Percentiles rank a stretch among this genome's conserved stretches.
These are phyloP conservation scores for Phoenix dactylifera DNA, from an alignment of 176 grass and related monocot species.

Conservation along the genomic window DNA sequence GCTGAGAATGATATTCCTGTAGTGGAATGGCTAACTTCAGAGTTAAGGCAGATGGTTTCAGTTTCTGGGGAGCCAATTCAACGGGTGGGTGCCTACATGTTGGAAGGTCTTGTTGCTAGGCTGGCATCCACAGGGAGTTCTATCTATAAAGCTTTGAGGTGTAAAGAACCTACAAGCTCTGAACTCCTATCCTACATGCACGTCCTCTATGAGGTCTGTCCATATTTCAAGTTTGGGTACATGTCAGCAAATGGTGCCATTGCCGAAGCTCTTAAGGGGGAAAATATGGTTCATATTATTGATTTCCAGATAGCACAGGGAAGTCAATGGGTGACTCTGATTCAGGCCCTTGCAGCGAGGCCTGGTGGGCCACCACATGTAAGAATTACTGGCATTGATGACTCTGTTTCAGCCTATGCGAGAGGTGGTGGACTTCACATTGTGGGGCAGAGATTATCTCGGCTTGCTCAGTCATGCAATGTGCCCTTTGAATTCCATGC, in stretches of 20 bases:
- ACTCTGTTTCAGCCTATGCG: constrained; percentile 57
- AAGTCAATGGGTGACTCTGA: constrained; percentile 71
- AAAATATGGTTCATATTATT: constrained; percentile 76
- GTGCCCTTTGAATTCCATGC: constrained; percentile 84
- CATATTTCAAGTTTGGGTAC: constrained; percentile 95
- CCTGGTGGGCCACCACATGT: constrained; percentile 59
- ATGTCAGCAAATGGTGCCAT: constrained; percentile 78
- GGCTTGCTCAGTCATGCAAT: constrained; percentile 55
- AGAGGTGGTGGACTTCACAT: constrained; percentile 68
- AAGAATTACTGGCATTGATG: constrained; percentile 82
- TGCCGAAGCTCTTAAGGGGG: constrained; percentile 66
- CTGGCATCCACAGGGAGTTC: constrained; percentile 63
- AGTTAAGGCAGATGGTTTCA: constrained; percentile 78
- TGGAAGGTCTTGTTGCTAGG: constrained; percentile 87
- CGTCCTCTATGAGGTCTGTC: constrained; percentile 84
- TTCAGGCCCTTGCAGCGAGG: constrained; percentile 62
- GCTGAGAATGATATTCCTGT: constrained; percentile 38
- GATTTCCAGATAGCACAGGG: constrained; percentile 97
- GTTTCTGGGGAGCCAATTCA: constrained; percentile 74
- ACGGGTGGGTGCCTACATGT: constrained; percentile 80
- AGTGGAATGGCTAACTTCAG: constrained; percentile 42
- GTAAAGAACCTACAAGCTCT: constrained; percentile 74
- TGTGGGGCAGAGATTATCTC: constrained; percentile 58
- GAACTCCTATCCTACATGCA: constrained; percentile 94
- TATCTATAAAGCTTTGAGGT: constrained; percentile 87